Conservation (phyloP, 345 rosid species). For the Laguncularia racemosa region DNA sequence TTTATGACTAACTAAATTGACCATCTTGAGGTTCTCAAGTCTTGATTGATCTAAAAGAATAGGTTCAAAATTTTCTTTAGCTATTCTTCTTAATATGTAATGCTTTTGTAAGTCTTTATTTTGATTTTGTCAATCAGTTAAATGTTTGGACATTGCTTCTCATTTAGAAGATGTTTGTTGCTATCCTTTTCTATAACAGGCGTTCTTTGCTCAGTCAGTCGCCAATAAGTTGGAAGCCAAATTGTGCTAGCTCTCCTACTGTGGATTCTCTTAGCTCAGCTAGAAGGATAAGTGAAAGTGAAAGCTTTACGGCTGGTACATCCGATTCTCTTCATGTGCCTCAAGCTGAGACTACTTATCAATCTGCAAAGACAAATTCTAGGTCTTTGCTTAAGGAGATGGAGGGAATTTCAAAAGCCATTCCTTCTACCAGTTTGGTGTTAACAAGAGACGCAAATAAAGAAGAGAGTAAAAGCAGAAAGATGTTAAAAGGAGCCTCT, state of each 20-base stretch:
- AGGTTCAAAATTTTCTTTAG: too few species aligned
- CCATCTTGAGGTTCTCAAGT: too few species aligned
- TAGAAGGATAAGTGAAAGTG: conserved; percentile 23
- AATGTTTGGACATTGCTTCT: neutral
- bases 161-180: neutral
- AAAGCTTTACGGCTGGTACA: conserved; percentile 35
- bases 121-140: too few species aligned
- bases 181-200: conserved; percentile 27
- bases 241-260: conserved; percentile 20
- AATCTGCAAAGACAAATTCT: conserved; percentile 14
- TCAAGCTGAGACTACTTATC: conserved; percentile 16
- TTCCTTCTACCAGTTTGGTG: conserved; percentile 11
- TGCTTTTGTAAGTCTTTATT: too few species aligned
- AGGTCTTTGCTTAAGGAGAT: conserved; percentile 18
- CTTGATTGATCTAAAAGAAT: too few species aligned
- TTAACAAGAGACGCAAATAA: conserved; percentile 15
- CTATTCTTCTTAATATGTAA: too few species aligned
- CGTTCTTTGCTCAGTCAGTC: conserved; percentile 93
- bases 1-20: too few species aligned
- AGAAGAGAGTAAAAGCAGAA: conserved; percentile 45
- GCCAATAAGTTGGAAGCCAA: conserved; percentile 42
- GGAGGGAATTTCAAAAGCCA: conserved; percentile 19
- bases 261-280: conserved; percentile 26
- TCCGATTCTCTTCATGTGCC: conserved; percentile 30
- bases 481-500: conserved; percentile 32